Percentiles rank a stretch among this genome's conserved stretches.
Evolutionary conservation across 2,329 filamentous ascomycete species (phyloP).

Genomic region (Aspergillus niger): DNA sequence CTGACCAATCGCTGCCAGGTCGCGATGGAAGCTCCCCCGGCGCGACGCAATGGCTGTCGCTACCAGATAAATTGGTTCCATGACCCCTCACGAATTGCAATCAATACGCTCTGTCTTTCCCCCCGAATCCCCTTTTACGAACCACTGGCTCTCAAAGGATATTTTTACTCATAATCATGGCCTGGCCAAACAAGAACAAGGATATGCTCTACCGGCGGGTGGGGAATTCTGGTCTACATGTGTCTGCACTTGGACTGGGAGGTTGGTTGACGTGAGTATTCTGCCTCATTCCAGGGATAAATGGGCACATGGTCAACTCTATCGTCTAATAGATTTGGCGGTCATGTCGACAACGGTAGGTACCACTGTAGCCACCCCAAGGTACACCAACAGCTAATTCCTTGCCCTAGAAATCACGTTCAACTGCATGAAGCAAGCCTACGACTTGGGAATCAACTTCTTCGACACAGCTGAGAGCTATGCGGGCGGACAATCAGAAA

Average conservation of each 20-base stretch:
- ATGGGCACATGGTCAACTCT: not conserved
- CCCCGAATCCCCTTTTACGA: not conserved
- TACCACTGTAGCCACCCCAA: not conserved
- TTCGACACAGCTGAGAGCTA: conserved; percentile 62
- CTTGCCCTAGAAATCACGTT: conserved; percentile 24
- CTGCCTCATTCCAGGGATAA: not conserved
- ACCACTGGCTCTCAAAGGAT: not conserved
- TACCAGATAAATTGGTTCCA: conserved; percentile 9
- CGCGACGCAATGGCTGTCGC: not conserved
- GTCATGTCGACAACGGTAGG: conserved; percentile 67
- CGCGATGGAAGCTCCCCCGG: not conserved
- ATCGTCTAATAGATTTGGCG: conserved; percentile 53
- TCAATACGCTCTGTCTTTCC: not conserved
- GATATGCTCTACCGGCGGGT: conserved; percentile 72
- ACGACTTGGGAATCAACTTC: conserved; percentile 60
- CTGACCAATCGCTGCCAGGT: not conserved
- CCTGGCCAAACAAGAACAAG: conserved; percentile 29
- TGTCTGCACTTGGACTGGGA: conserved; percentile 70
- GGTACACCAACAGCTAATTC: not conserved
- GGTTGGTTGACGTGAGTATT: conserved; percentile 41
- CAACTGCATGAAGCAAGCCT: conserved; percentile 54
- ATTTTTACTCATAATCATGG: conserved; percentile 16
- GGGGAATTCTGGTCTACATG: conserved; percentile 70
- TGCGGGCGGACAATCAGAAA: conserved; percentile 54
- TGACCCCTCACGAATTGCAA: not conserved